A percentile compares a stretch with the other conserved stretches of the same genome.
phyloP scores from a whole-genome alignment of 1,284 basidiomycete species.

The Rugiboletus extremiorientalis region DNA sequence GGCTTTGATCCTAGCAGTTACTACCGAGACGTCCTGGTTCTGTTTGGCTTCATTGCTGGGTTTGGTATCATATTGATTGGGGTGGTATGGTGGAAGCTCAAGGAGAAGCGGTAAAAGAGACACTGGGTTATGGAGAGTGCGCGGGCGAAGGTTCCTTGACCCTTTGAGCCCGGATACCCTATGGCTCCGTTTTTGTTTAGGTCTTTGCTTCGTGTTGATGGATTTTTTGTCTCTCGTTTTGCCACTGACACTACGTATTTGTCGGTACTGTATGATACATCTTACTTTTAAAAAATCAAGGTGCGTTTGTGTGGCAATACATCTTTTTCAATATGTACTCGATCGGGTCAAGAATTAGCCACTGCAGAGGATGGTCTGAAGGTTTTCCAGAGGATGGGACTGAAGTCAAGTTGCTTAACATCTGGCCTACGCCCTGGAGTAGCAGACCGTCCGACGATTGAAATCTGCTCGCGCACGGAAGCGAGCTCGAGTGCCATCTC shows the following conservation, averaged over 20 bases:
- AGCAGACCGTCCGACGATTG: background rate
- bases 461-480: slow-evolving; percentile 15
- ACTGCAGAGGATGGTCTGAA: background rate
- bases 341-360: no score
- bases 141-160: background rate
- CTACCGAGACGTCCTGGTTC: slow-evolving; percentile 81
- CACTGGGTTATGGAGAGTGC: background rate
- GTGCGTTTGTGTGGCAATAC: background rate
- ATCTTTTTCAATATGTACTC: no score
- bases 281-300: background rate
- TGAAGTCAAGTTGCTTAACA: background rate
- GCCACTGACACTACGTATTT: background rate
- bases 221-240: background rate
- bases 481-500: slow-evolving; percentile 18
- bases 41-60: slow-evolving; percentile 82
- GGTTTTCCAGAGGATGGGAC: background rate
- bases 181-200: background rate
- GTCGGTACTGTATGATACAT: background rate
- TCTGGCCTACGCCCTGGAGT: background rate
- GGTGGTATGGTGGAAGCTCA: slow-evolving; percentile 71
- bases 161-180: background rate
- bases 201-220: background rate
- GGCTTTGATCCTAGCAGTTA: slow-evolving; percentile 78
- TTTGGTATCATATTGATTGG: slow-evolving; percentile 69
- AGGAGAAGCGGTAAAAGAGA: slow-evolving; percentile 63